Evolutionary conservation across 176 grass and related monocot genomes (phyloP), one percentile per base, ranked within the genome.

Genomic region (Oryza australiensis): DNA sequence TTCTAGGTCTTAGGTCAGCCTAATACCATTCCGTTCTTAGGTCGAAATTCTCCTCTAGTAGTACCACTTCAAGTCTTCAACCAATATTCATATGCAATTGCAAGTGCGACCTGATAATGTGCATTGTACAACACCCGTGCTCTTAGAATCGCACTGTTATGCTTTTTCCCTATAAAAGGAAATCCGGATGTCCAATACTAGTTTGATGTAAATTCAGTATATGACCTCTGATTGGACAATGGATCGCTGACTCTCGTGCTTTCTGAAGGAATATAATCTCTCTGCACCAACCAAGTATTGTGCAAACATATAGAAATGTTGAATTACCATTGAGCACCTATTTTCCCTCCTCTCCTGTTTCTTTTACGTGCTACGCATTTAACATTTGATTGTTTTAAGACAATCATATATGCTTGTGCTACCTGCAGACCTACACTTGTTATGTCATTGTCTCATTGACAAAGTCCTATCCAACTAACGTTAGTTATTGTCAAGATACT

Each of bases 381-480:
- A 45, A 35, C 40, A 55, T 12, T 77, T 29, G 43, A 18, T 37
- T 49, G 51, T 11, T 78, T 51, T 55, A 78, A 78, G 28, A 41
- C 40, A 79, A 64, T 15, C 53, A 64, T 53, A 72, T 71, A 32
- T 42, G 55, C 41, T 18, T 78, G 66, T 9, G 9, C 38, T n/a
- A 49, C 53, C 65, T 70, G 23, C 41, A 80, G 34, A 27, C 55
- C 65, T 70, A 23, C 30, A 59, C 35, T 24, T 20, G 30, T 40
- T 28, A 14, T 42, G 32, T 71, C 66, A 64, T 55, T 55, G 5
- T 64, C 65, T 8, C 79, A 71, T 49, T 77, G 40, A 72, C 23
- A 77, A 70, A 46, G 53, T 51, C 73, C 80, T 12, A 23, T 65
- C 26, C 86, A 83, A 41, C 57, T 73, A 78, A 74, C 80, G 53